Evolutionary conservation across 2,329 filamentous ascomycete genomes (phyloP).

Genomic region (Cladophialophora psammophila): DNA sequence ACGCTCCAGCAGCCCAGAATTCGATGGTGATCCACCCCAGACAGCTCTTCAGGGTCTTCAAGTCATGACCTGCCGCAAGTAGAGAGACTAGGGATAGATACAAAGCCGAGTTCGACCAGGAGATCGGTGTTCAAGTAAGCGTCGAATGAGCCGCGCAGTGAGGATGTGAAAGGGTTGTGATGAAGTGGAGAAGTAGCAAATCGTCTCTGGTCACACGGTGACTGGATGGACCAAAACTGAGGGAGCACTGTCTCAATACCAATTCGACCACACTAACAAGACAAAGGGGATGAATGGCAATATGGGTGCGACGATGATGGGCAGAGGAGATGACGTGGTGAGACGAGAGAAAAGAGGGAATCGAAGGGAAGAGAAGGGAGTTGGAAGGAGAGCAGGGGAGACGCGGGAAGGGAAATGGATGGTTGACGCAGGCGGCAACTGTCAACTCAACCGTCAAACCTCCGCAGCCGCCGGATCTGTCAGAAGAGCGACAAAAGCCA

Average conservation of each 20-base stretch:
- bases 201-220: not conserved
- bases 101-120: not conserved
- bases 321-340: not conserved
- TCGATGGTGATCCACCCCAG: constrained; percentile 11
- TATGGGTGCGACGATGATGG: not conserved
- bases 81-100: not conserved
- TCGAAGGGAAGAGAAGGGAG: not conserved
- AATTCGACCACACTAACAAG: not conserved
- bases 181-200: not conserved
- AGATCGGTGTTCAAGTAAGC: not conserved
- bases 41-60: constrained; percentile 18
- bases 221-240: not conserved
- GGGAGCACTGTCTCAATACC: not conserved
- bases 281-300: not conserved
- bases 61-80: constrained; percentile 12
- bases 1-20: constrained; percentile 14
- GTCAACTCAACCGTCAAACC: not conserved
- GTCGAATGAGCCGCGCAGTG: not conserved
- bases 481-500: not conserved
- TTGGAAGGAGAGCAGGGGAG: not conserved
- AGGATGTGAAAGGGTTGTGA: constrained; percentile 1
- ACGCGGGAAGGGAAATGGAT: not conserved
- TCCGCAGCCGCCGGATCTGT: not conserved
- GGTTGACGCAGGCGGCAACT: not conserved
- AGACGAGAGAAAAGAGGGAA: constrained; percentile 5